Evolutionary conservation across 2,329 filamentous ascomycete species (phyloP).

Genomic region (Colletotrichum lentis): DNA sequence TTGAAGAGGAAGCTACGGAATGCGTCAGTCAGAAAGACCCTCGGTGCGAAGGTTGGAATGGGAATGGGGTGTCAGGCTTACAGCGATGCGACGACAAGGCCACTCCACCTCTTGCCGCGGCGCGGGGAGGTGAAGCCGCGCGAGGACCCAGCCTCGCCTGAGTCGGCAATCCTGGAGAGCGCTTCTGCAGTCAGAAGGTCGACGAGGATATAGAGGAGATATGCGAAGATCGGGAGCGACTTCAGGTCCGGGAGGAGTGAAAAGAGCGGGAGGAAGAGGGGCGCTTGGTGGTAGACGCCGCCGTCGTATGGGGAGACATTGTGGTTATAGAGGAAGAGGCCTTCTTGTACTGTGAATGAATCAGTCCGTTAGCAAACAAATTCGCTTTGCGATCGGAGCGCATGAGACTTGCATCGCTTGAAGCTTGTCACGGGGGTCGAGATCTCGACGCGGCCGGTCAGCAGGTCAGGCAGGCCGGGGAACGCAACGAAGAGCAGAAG

Average conservation of each 20-base stretch:
- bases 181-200: constrained; percentile 86
- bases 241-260: constrained; percentile 79
- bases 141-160: constrained; percentile 78
- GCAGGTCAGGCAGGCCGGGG: constrained; percentile 81
- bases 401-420: constrained; percentile 78
- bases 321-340: constrained; percentile 92
- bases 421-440: constrained; percentile 98
- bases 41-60: constrained; percentile 45
- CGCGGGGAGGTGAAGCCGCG: constrained; percentile 81
- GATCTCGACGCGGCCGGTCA: constrained; percentile 92
- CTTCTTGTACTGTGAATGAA: constrained; percentile 79
- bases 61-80: constrained; percentile 59
- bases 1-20: constrained; percentile 85
- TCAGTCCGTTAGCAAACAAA: constrained; percentile 18
- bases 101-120: constrained; percentile 76
- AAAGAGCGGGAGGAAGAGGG: constrained; percentile 89
- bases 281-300: constrained; percentile 83
- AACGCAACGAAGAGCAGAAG: constrained; percentile 82
- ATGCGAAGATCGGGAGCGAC: constrained; percentile 74
- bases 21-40: constrained; percentile 79
- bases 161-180: constrained; percentile 80
- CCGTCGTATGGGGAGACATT: constrained; percentile 98
- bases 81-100: constrained; percentile 79
- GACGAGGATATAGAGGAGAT: constrained; percentile 80
- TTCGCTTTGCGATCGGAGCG: neutral